Evolutionary conservation across 257 asterid genomes (phyloP).

Genomic region (Echites panduratus): DNA sequence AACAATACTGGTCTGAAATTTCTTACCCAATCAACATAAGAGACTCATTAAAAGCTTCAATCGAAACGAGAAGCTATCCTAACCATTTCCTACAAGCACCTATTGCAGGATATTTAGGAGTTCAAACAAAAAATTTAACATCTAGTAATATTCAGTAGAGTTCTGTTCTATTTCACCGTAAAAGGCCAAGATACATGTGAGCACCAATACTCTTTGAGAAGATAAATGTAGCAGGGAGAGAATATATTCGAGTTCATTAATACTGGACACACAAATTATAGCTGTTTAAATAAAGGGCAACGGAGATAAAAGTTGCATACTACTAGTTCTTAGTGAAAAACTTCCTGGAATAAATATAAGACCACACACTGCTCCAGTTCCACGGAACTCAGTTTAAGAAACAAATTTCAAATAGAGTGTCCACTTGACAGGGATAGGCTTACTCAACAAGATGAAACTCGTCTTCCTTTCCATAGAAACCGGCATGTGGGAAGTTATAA

Average conservation of each 20-base stretch:
- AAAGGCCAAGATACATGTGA: neutral
- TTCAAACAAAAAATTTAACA: neutral
- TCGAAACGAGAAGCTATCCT: neutral
- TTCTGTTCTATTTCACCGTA: neutral
- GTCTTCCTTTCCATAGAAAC: conserved; percentile 47
- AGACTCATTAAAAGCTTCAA: neutral
- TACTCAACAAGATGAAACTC: conserved; percentile 22
- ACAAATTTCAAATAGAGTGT: neutral
- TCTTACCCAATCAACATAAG: neutral
- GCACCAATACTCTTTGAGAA: neutral
- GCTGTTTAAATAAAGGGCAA: neutral
- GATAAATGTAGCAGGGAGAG: too few relatives aligned
- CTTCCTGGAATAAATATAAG: neutral
- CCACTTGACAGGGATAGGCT: neutral
- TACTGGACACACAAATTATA: neutral
- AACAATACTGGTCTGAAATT: neutral
- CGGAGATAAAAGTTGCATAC: neutral
- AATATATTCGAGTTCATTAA: too few relatives aligned
- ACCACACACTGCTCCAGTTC: neutral
- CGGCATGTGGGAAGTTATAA: conserved; percentile 75
- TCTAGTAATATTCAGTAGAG: too few relatives aligned
- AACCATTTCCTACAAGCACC: neutral
- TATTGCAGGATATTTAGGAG: neutral
- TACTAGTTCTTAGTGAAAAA: neutral
- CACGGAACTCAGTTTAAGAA: neutral